A percentile compares a stretch with the other conserved stretches of the same genome.
Conservation (phyloP, 208 protist genomes). For the Angomonas deanei region DNA sequence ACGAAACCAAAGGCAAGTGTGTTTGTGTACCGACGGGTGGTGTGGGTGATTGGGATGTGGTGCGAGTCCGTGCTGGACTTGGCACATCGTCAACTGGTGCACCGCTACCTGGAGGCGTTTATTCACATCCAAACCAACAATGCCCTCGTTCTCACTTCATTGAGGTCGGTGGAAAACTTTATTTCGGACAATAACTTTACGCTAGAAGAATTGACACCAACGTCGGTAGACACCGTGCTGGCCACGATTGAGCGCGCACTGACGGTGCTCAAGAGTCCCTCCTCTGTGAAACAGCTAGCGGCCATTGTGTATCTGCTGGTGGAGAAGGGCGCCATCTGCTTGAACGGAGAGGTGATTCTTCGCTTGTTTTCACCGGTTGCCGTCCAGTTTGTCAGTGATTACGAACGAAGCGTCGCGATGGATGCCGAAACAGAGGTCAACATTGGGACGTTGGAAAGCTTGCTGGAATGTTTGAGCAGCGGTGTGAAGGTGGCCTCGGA, state of each 20-base stretch:
- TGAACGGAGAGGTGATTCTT: constrained; percentile 37
- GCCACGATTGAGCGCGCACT: constrained; percentile 41
- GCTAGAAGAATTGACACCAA: constrained; percentile 32
- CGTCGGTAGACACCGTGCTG: constrained; percentile 40
- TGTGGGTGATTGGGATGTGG: constrained; percentile 87
- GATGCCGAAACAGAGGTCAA: constrained; percentile 19
- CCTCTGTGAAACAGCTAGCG: constrained; percentile 36
- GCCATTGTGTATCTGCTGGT: constrained; percentile 53
- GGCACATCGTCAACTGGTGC: constrained; percentile 30
- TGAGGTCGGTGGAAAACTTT: constrained; percentile 62
- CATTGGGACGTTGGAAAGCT: constrained; percentile 29
- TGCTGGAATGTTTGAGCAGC: constrained; percentile 55
- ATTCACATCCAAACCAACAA: constrained; percentile 19
- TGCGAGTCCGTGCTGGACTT: constrained; percentile 53
- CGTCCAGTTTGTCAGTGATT: constrained; percentile 20
- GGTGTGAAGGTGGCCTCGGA: constrained; percentile 20
- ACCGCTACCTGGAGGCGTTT: constrained; percentile 44
- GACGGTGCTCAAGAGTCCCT: constrained; percentile 26
- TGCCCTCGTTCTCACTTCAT: constrained; percentile 46
- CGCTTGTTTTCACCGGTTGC: constrained; percentile 39
- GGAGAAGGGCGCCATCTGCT: constrained; percentile 31
- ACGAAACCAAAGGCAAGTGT: constrained; percentile 11
- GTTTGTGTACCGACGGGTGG: constrained; percentile 68
- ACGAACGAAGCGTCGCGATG: constrained; percentile 1
- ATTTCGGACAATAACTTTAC: constrained; percentile 55